These are phyloP conservation scores for Fusarium subglutinans DNA, from an alignment of 2,329 filamentous ascomycete species.

Conservation along the genomic window DNA sequence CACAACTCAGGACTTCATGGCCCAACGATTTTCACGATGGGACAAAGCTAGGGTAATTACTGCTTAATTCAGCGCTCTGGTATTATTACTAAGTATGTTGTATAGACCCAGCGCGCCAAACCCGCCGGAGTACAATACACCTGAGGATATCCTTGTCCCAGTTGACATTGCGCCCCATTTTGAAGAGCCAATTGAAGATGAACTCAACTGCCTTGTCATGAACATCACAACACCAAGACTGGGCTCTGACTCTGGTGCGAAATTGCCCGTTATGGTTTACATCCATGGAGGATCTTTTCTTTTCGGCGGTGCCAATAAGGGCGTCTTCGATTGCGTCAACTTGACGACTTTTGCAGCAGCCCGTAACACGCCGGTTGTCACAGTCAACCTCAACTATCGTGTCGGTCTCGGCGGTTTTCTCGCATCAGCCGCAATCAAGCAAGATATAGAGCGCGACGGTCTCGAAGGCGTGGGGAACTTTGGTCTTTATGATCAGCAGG, in stretches of 20 bases:
- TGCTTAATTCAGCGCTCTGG: accelerated
- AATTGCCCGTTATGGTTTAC: conserved; percentile 20
- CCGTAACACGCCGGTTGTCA: not conserved
- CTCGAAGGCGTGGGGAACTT: not conserved
- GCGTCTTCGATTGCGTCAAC: not conserved
- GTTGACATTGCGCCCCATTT: conserved; percentile 6
- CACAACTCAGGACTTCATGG: conserved; percentile 6
- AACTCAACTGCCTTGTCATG: conserved; percentile 23
- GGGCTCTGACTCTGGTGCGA: not conserved
- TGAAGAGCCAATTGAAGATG: conserved; percentile 12
- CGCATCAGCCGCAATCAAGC: not conserved
- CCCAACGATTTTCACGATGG: conserved; percentile 14
- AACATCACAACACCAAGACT: conserved; percentile 9
- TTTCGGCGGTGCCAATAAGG: conserved; percentile 13
- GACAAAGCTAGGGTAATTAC: conserved; percentile 11
- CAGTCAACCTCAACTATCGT: not conserved
- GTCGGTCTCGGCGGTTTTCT: conserved; percentile 1
- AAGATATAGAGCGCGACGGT: not conserved
- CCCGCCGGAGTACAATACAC: conserved; percentile 19
- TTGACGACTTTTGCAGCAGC: not conserved
- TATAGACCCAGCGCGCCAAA: conserved; percentile 21
- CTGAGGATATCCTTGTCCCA: not conserved
- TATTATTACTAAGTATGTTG: not conserved
- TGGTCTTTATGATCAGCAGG: conserved; percentile 2
- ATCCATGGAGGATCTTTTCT: conserved; percentile 27